Percentiles rank a stretch among this genome's conserved stretches.
phyloP scores from a whole-genome alignment of 345 rosid genomes.

The Geranium brycei region DNA sequence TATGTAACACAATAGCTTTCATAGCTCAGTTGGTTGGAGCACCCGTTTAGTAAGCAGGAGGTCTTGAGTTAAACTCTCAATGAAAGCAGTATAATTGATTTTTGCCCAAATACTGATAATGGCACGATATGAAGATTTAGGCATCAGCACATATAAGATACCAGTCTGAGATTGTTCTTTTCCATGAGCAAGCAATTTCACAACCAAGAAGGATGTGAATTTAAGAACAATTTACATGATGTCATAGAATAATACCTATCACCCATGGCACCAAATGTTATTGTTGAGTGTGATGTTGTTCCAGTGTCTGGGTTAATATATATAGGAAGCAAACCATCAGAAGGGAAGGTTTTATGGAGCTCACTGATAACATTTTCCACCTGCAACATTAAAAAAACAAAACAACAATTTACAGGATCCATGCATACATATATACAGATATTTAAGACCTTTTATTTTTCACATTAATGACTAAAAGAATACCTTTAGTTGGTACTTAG shows the following conservation, averaged over 20 bases:
- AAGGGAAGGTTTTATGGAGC: slow-evolving; percentile 62
- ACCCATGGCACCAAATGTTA: slow-evolving; percentile 96
- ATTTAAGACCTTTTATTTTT: background rate
- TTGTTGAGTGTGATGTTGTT: slow-evolving; percentile 40
- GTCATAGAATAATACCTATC: slow-evolving; percentile 44
- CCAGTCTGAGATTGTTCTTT: background rate
- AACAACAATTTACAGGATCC: too few species aligned
- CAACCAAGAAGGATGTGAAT: too few species aligned
- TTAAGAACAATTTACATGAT: background rate
- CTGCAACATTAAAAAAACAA: slow-evolving; percentile 20
- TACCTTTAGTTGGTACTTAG: slow-evolving; percentile 85
- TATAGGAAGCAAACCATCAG: slow-evolving; percentile 84
- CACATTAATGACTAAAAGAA: background rate
- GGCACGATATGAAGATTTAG: too few species aligned
- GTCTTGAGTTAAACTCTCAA: too few species aligned
- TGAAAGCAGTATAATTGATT: too few species aligned
- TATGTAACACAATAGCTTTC: too few species aligned
- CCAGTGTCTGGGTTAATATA: slow-evolving; percentile 58
- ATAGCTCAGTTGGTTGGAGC: too few species aligned
- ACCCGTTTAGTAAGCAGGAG: too few species aligned
- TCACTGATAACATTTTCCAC: slow-evolving; percentile 66
- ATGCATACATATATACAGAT: background rate
- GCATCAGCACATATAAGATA: background rate
- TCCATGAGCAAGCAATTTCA: too few species aligned
- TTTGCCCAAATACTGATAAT: too few species aligned